These are phyloP conservation scores for Aureococcus anophagefferens DNA, from an alignment of 108 stramenopile genomes.

Conservation along the genomic window DNA sequence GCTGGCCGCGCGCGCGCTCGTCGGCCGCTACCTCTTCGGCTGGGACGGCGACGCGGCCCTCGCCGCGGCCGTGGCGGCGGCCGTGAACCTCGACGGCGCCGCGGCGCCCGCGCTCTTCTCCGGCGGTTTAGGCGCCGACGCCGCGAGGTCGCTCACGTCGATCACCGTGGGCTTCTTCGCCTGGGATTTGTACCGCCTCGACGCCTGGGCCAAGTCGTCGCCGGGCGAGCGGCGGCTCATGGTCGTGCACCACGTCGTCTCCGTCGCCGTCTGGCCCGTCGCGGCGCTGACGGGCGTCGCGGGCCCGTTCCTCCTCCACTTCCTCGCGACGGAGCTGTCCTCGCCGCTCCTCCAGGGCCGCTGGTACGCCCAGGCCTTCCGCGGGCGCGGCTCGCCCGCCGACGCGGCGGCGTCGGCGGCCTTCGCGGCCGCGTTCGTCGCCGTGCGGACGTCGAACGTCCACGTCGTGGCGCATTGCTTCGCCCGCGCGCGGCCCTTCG, in stretches of 20 bases:
- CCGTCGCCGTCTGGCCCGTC: background rate
- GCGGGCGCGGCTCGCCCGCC: too few species aligned
- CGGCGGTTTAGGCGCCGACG: too few species aligned
- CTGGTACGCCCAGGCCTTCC: background rate
- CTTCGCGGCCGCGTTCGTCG: too few species aligned
- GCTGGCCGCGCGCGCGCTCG: background rate
- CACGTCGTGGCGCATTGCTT: too few species aligned
- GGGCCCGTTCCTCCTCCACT: background rate
- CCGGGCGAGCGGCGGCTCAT: background rate
- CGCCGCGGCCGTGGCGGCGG: background rate
- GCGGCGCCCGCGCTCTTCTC: background rate
- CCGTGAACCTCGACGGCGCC: background rate
- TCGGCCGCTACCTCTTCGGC: background rate
- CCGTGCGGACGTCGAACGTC: too few species aligned
- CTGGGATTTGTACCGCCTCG: too few species aligned
- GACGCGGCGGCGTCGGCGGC: too few species aligned
- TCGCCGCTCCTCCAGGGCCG: background rate
- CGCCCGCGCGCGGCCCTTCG: too few species aligned
- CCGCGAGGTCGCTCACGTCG: too few species aligned
- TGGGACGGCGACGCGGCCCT: background rate
- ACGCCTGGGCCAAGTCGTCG: too few species aligned
- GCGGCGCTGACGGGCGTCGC: background rate
- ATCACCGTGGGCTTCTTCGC: too few species aligned
- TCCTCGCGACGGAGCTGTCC: background rate
- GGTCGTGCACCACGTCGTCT: background rate